phyloP scores from a whole-genome alignment of 768 basidiomycete species.

The Lentinula edodes region DNA sequence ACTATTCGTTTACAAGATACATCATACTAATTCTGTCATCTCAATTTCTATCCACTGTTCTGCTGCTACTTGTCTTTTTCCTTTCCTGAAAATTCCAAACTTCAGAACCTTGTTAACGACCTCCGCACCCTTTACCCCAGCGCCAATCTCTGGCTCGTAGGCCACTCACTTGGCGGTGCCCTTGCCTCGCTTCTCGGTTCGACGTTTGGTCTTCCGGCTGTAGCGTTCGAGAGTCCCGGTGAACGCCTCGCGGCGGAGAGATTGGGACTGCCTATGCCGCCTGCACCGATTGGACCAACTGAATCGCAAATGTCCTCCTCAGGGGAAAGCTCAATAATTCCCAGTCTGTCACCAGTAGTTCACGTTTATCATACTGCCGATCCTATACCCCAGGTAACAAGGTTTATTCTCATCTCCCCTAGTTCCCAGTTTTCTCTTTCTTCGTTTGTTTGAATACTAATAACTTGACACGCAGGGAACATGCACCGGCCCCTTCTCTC shows the following conservation, averaged over 20 bases:
- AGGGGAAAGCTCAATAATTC: neutral
- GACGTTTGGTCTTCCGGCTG: constrained; percentile 87
- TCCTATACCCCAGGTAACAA: constrained; percentile 68
- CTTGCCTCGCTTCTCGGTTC: constrained; percentile 83
- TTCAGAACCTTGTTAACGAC: constrained; percentile 82
- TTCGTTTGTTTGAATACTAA: too few relatives aligned
- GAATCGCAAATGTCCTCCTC: neutral
- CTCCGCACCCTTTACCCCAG: constrained; percentile 77
- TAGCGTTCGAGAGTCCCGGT: constrained; percentile 85
- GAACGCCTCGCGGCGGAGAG: constrained; percentile 70
- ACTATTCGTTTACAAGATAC: too few relatives aligned
- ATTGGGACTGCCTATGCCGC: constrained; percentile 82
- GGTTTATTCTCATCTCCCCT: neutral
- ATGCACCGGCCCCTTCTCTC: constrained; percentile 70
- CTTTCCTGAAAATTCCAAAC: neutral
- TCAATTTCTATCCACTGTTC: too few relatives aligned
- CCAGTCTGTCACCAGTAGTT: constrained; percentile 20
- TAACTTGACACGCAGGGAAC: constrained; percentile 31
- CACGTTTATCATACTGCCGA: constrained; percentile 92
- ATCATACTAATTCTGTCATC: too few relatives aligned
- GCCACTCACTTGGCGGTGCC: constrained; percentile 88
- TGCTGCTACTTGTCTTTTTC: neutral
- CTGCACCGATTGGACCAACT: neutral
- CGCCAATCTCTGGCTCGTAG: constrained; percentile 84
- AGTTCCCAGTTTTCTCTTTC: neutral